A percentile compares a stretch with the other conserved stretches of the same genome.
Evolutionary conservation across 2,329 filamentous ascomycete species (phyloP).

Genomic region (Tricladium varicosporioides): DNA sequence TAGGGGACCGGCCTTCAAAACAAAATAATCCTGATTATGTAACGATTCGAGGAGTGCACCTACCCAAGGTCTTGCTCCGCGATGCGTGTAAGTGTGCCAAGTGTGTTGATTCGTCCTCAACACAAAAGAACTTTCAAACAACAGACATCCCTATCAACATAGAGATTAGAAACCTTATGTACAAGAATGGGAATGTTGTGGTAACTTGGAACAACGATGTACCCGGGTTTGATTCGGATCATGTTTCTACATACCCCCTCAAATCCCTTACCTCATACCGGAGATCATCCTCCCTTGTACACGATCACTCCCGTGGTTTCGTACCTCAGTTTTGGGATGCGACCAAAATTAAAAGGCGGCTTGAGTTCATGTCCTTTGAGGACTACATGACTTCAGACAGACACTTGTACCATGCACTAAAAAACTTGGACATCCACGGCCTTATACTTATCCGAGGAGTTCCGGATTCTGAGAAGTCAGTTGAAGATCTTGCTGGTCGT

Average conservation of each 20-base stretch:
- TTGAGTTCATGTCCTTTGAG: slow-evolving; percentile 62
- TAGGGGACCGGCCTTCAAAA: too few species aligned
- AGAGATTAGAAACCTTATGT: slow-evolving; percentile 32
- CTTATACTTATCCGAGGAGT: slow-evolving; percentile 75
- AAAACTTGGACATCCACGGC: slow-evolving; percentile 63
- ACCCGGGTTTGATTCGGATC: slow-evolving; percentile 29
- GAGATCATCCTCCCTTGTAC: too few species aligned
- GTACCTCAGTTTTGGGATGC: slow-evolving; percentile 41
- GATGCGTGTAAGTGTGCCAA: slow-evolving; percentile 56
- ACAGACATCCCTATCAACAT: slow-evolving; percentile 58
- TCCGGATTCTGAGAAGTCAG: slow-evolving; percentile 63
- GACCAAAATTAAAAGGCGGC: slow-evolving; percentile 43
- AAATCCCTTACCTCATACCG: slow-evolving; percentile 12
- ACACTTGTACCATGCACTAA: slow-evolving; percentile 60
- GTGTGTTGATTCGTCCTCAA: slow-evolving; percentile 57
- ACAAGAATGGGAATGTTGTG: slow-evolving; percentile 41
- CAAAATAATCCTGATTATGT: neutral
- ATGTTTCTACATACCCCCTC: slow-evolving; percentile 26
- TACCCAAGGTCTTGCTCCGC: slow-evolving; percentile 42
- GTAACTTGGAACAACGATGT: slow-evolving; percentile 58
- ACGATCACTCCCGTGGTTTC: too few species aligned
- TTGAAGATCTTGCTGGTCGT: slow-evolving; percentile 65
- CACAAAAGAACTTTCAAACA: slow-evolving; percentile 64
- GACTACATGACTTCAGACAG: slow-evolving; percentile 64
- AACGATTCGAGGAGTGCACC: neutral